Conservation (phyloP, 148 eudicot species). For the Persicaria maculosa region DNA sequence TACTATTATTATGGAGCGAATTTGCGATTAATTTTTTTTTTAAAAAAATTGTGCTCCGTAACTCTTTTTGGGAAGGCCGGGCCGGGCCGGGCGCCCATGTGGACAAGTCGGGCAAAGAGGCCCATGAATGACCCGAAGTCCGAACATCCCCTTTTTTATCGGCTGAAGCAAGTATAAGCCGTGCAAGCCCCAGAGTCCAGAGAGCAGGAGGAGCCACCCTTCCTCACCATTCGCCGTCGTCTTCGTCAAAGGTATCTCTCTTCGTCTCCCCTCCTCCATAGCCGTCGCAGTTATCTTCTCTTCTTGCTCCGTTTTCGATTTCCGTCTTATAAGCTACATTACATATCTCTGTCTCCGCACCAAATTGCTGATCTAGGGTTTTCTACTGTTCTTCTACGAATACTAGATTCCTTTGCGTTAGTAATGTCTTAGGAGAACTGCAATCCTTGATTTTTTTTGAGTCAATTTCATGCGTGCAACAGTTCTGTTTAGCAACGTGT, state of each 20-base stretch:
- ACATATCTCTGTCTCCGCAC: constrained; percentile 2
- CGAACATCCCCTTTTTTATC: neutral
- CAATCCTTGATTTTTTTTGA: neutral
- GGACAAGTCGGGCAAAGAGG: neutral
- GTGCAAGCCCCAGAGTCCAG: constrained; percentile 8
- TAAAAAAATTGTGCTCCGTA: neutral
- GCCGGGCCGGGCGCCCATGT: neutral
- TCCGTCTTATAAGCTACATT: neutral
- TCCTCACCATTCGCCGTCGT: constrained; percentile 12
- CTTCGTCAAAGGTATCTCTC: constrained; percentile 8
- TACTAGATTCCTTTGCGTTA: neutral
- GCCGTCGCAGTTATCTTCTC: neutral
- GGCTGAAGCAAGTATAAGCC: neutral
- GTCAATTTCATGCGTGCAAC: neutral
- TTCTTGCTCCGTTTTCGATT: neutral
- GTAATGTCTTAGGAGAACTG: neutral
- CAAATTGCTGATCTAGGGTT: constrained; percentile 8
- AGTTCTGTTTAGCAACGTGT: neutral
- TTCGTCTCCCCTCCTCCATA: neutral
- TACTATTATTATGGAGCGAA: too few species aligned
- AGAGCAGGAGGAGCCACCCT: constrained; percentile 1
- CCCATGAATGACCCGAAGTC: constrained; percentile 1
- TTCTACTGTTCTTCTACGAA: neutral
- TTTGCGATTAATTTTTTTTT: too few species aligned
- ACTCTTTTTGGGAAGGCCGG: neutral